Evolutionary conservation across 164 flowering plant species (phyloP).

Genomic region (Cinnamomum micranthum): DNA sequence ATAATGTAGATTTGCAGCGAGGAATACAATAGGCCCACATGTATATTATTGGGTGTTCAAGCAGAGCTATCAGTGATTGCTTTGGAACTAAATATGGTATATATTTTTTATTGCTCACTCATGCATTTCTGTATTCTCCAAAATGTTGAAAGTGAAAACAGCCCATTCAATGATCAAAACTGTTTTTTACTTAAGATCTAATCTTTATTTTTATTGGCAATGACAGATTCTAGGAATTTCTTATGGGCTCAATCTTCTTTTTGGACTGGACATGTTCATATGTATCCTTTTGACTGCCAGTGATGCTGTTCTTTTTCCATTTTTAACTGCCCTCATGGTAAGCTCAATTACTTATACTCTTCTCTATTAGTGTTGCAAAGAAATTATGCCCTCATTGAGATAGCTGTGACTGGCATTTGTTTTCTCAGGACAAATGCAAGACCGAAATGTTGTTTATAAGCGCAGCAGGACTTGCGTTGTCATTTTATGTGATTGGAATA

Average conservation of each 20-base stretch:
- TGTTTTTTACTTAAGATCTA: background rate
- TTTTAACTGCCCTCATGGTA: constrained; percentile 59
- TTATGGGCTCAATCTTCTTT: constrained; percentile 65
- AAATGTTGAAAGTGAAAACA: background rate
- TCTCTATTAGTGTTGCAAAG: background rate
- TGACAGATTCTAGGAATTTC: constrained; percentile 79
- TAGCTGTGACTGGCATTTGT: constrained; percentile 3
- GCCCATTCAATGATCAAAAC: background rate
- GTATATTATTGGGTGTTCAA: constrained; percentile 76
- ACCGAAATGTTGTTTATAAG: constrained; percentile 40
- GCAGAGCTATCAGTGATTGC: constrained; percentile 61
- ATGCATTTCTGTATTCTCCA: background rate
- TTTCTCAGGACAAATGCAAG: constrained; percentile 51
- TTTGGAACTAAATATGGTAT: constrained; percentile 82
- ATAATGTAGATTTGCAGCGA: constrained; percentile 68
- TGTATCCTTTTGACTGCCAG: constrained; percentile 61
- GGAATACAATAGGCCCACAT: constrained; percentile 67
- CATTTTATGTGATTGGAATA: constrained; percentile 56
- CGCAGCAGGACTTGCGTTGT: constrained; percentile 42
- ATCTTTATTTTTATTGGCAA: constrained; percentile 10
- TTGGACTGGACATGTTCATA: constrained; percentile 65
- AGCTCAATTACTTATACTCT: constrained; percentile 11
- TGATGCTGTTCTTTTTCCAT: constrained; percentile 60
- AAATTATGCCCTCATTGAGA: constrained; percentile 1
- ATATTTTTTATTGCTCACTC: background rate